Evolutionary conservation across 257 asterid species (phyloP), one percentile per base, ranked within the genome.

Genomic region (Solanum ossicruentum): DNA sequence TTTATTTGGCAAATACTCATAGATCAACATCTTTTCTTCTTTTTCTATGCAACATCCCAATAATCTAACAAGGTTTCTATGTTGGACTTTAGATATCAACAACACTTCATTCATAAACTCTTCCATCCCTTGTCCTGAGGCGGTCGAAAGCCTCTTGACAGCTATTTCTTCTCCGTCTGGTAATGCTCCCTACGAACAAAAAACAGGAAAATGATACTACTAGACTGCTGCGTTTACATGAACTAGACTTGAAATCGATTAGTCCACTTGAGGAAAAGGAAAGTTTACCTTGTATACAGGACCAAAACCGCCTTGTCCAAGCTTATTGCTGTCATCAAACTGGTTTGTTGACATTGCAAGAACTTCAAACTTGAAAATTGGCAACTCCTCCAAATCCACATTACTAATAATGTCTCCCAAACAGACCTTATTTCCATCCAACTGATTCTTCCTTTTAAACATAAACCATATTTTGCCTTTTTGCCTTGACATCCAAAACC

Each of bases 261-360:
- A 10, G 23, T 18, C 8, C 32, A 41, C 55, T 6, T 10, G 0
- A 41, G 80, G 12, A 41, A 71, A 43, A 20, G 10, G 20, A 5
- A 58, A 3, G 32, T 13, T 17, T 56, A 80, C 84, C 84, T 56
- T 80, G 84, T 80, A 80, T 69, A 92, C 95, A 11, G 94, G 90
- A 83, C 95, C 93, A 85, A 92, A 93, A 84, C 95, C 96, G 69
- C 97, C 96, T 88, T 88, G 81, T 83, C 96, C 97, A 32, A 93
- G 91, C 86, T 89, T 91, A 56, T 88, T 82, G 58, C 60, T 66
- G 0, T 89, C 85, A 51, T 88, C 69, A 66, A 90, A 93, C 13
- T 87, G 87, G 23, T 86, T 79, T 32, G 94, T 90, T 7, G 96
- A 92, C 47, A 60, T 86, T 26, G 91, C 90, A 21, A 93, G 87